Base-by-base conservation (phyloP, 2,329 filamentous ascomycete species). In the Thyridium curvatum region DNA sequence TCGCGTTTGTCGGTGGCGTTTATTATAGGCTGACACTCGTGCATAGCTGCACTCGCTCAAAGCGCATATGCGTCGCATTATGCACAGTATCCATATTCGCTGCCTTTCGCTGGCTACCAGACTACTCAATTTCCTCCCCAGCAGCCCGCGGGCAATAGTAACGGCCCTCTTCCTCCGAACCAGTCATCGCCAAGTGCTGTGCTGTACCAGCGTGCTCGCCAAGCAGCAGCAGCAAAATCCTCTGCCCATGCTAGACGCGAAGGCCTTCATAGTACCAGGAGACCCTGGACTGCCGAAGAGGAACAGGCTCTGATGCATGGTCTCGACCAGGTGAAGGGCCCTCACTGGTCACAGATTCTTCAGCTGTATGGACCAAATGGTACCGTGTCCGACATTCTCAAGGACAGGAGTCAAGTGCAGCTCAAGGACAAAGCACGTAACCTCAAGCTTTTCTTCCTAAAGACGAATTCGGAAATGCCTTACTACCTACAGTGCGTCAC, bases 361-460 rank as follows among this genome's bases (percentile, higher is more conserved):
- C 82, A 82, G 2, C 74, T 94, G 32, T 94, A 91, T 55, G 89
- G 89, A 1, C 74, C 79, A 0, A 84, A 83, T 32, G 89, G 89
- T 5, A 84, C 82, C 0, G 77, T 91, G 17, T 90, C 81, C 34
- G 84, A 91, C 50, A 84, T 91, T 17, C 71, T 94, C 15, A 91
- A 90, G 50, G 89, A 94, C 55, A 77, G 88, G 28, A 94, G 89
- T 33, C 88, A 95, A 54, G 89, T 95, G 1, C 89, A 94, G 56
- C 70, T 94, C 12, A 95, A 95, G 59, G 88, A 95, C 56, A 95
- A 95, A 61, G 88, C 88, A 1, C 74, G 88, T 36, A 95, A 95
- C 47, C 64, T 94, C 35, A 95, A 94, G 59, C 65, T 95, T 0
- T 94, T 93, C 65, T 94, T 94, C 60, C 66, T 95, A 39, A 95